Percentiles rank a stretch among this genome's conserved stretches.
phyloP scores from a whole-genome alignment of 2,329 filamentous ascomycete species.

The Trichoderma simmonsii region DNA sequence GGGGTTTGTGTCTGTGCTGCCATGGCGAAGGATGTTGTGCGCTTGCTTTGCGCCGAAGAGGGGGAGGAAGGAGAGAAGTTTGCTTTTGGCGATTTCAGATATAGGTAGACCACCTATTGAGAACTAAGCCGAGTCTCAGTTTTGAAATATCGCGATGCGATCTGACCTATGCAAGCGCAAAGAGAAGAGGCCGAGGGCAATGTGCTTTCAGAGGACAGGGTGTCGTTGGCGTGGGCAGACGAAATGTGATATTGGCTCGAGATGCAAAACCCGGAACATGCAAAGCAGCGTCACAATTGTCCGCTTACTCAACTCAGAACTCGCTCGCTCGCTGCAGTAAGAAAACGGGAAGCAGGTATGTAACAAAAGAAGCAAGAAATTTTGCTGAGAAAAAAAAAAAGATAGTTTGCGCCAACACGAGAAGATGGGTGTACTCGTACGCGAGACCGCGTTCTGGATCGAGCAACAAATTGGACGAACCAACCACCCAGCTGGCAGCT shows the following conservation, averaged over 20 bases:
- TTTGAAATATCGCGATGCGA: not conserved
- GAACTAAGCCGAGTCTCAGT: not conserved
- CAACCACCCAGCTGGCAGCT: not conserved
- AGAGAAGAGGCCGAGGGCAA: slow-evolving; percentile 29
- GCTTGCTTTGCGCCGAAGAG: slow-evolving; percentile 1
- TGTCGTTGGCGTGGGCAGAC: not conserved
- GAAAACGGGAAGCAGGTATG: not conserved
- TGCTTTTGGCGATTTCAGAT: not conserved
- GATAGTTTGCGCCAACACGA: slow-evolving; percentile 4
- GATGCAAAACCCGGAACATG: not conserved
- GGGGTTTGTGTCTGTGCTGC: slow-evolving; percentile 30
- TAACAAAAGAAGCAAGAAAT: not conserved
- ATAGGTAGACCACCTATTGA: not conserved
- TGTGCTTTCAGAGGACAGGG: not conserved
- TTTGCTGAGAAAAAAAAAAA: not conserved
- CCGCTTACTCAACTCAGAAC: not conserved
- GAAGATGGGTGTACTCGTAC: not conserved
- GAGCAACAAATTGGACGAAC: not conserved
- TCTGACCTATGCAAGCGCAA: not conserved
- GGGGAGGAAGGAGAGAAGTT: not conserved
- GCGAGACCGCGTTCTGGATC: slow-evolving; percentile 4
- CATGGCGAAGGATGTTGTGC: not conserved
- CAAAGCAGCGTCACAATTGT: not conserved
- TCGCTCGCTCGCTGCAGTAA: not conserved
- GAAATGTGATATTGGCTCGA: not conserved